Evolutionary conservation across 2,329 filamentous ascomycete species (phyloP).

Genomic region (Aurifilum marmelostoma): DNA sequence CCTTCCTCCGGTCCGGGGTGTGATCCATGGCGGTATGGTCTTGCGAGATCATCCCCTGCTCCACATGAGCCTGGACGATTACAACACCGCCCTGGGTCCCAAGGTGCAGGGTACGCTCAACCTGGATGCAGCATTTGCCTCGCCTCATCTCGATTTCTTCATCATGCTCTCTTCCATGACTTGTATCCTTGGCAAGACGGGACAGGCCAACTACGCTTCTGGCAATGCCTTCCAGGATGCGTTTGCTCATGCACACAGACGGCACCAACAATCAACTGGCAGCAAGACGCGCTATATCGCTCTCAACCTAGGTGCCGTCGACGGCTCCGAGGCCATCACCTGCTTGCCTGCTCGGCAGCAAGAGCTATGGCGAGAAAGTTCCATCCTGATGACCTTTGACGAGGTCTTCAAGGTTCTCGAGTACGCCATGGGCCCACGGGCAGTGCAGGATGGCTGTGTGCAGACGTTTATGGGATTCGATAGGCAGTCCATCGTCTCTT

Average conservation of each 20-base stretch:
- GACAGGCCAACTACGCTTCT: slow-evolving; percentile 46
- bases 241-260: slow-evolving; percentile 17
- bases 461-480: slow-evolving; percentile 33
- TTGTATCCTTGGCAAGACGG: slow-evolving; percentile 41
- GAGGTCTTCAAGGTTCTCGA: slow-evolving; percentile 32
- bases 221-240: slow-evolving; percentile 42
- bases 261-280: not conserved
- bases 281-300: slow-evolving; percentile 20
- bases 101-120: slow-evolving; percentile 32
- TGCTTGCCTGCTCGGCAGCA: slow-evolving; percentile 1
- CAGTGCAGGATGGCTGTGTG: slow-evolving; percentile 28
- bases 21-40: slow-evolving; percentile 50
- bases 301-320: slow-evolving; percentile 22
- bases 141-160: slow-evolving; percentile 42
- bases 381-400: slow-evolving; percentile 30
- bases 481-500: slow-evolving; percentile 31
- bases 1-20: slow-evolving; percentile 43
- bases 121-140: slow-evolving; percentile 31
- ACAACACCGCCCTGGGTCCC: slow-evolving; percentile 13
- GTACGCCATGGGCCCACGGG: slow-evolving; percentile 32
- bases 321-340: slow-evolving; percentile 15
- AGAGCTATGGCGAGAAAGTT: slow-evolving; percentile 10
- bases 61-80: slow-evolving; percentile 23
- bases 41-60: slow-evolving; percentile 31
- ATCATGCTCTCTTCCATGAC: slow-evolving; percentile 44